Evolutionary conservation across 768 basidiomycete genomes (phyloP), one percentile per base, ranked within the genome.

Genomic region (Rhizopogon roseolus): DNA sequence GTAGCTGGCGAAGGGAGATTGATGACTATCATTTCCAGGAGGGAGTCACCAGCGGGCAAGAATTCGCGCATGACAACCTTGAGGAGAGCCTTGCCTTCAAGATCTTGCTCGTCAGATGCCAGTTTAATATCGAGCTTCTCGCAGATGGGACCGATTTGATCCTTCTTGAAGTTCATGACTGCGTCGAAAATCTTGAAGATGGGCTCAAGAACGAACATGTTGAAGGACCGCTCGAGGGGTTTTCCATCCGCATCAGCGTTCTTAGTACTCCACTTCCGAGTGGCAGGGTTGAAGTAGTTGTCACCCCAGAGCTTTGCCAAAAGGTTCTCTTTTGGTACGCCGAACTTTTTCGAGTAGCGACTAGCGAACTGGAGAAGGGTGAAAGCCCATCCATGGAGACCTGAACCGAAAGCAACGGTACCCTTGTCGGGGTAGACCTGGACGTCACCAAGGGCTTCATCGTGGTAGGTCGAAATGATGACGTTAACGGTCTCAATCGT

Each of bases 131-230:
- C 95, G 64, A 99, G 92, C 76, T 99, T 98, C 52, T 97, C 93
- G 64, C 97, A 86, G 79, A 99, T 93, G 55, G 79, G 75, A 50
- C 64, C 73, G 59, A 92, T 82, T 55, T 80, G 73, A 43, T 96
- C 95, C 81, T 96, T 98, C 80, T 98, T 96, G 84, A 88, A 95
- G 81, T 98, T 96, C 94, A 98, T 98, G 73, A 97, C 90, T 63
- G 88, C 87, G 62, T 96, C 94, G 77, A 99, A 99, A 66, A 99
- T 85, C 73, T 85, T 92, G 87, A 90, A 99, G 76, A 99, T 98
- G 57, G 97, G 97, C 75, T 99, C 97, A 62, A 98, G 90, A 54
- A 98, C 93, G 76, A 99, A 98, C 79, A 80, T 76, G 77, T 94
- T 98, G 84, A 99, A 99, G 53, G 96, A 94, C 75, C 97, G 95